A percentile compares a stretch with the other conserved stretches of the same genome.
phyloP scores from a whole-genome alignment of 1,284 basidiomycete genomes.

The Irpex rosettiformis region DNA sequence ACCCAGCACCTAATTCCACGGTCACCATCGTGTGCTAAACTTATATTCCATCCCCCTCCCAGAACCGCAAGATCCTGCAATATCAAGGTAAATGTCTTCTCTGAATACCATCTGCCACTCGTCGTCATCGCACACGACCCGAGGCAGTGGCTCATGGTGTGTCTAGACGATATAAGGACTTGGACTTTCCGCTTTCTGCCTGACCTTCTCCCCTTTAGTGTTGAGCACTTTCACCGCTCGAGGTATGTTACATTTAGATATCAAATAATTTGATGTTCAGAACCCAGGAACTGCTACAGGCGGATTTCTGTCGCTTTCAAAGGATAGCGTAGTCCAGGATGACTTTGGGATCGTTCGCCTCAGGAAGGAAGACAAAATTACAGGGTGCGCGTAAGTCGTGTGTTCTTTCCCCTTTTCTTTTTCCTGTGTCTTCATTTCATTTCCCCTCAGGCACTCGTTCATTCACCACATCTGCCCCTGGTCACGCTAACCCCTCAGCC shows the following conservation, averaged over 20 bases:
- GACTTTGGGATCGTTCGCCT: neutral
- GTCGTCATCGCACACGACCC: neutral
- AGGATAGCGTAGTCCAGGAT: neutral
- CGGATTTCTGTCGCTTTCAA: neutral
- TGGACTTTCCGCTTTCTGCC: neutral
- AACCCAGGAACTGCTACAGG: neutral
- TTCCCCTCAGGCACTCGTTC: neutral
- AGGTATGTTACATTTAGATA: conserved; percentile 3
- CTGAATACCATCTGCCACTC: neutral
- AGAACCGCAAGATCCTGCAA: neutral
- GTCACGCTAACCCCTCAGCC: neutral
- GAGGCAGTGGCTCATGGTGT: neutral
- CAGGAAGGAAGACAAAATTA: neutral
- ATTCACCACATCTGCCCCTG: neutral
- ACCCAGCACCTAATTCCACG: neutral
- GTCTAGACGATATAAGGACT: neutral
- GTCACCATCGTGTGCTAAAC: neutral
- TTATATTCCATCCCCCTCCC: neutral
- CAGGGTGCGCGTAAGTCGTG: neutral
- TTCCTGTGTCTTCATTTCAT: neutral
- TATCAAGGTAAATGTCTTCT: too few species aligned
- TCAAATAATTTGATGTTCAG: too few species aligned
- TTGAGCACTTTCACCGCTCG: conserved; percentile 11
- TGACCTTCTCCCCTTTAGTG: conserved; percentile 4
- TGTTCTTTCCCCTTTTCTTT: neutral